Evolutionary conservation across 139 green algal species (phyloP), one percentile per base, ranked within the genome.

Genomic region (Astrephomene gubernaculifera): DNA sequence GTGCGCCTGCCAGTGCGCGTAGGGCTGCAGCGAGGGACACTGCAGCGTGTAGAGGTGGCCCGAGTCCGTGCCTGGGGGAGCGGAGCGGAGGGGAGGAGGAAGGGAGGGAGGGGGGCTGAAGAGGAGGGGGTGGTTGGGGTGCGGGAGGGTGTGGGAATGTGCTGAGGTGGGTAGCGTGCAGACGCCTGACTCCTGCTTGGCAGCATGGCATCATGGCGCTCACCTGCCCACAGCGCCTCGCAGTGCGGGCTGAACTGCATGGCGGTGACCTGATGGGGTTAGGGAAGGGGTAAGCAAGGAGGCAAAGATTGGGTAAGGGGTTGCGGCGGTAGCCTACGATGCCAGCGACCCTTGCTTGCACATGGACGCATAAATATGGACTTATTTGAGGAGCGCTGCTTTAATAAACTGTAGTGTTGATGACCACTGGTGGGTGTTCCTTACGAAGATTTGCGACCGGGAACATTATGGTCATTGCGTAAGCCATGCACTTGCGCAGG

Each of bases 141-240:
- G 39, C 39, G 68, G 49, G 12, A 25, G 17, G 49, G 49, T 12
- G 49, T 57, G 49, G 49, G 49, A 57, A 57, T 12, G 12, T 57
- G 49, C 49, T 12, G n/a, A n/a, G n/a, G n/a, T n/a, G n/a, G n/a
- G n/a, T n/a, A n/a, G n/a, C n/a, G n/a, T n/a, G n/a, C n/a, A n/a
- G n/a, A n/a, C n/a, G n/a, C 24, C 21, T 29, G 22, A 21, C 57
- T 29, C 19, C 57, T 24, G 7, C 21, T 24, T 12, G 29, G 19
- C 57, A 67, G 24, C 21, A 29, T 24, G 31, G 21, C 57, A 67
- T 21, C 19, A 29, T 67, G 22, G 31, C 1, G 35, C 57, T 33
- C 53, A 92, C 88, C 88, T 35, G 86, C 82, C 89, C 89, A 92
- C 25, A 92, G 57, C 57, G 81, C 53, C 86, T 92, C 89, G 41